Percentiles rank a stretch among this genome's conserved stretches.
Evolutionary conservation across 2,329 filamentous ascomycete species (phyloP).

Genomic region (Hortaea werneckii): DNA sequence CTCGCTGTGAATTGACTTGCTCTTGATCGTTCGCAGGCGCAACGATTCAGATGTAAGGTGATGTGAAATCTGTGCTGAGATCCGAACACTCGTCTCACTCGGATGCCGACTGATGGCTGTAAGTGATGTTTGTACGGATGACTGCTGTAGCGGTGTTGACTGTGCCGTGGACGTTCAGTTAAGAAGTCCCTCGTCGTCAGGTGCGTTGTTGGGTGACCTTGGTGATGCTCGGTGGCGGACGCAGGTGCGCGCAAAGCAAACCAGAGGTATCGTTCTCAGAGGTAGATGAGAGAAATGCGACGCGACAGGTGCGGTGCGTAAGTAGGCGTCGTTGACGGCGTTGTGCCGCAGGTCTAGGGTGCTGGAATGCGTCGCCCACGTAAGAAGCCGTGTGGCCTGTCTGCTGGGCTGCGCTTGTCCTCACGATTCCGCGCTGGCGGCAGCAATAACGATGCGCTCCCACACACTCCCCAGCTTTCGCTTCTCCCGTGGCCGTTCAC

Average conservation of each 20-base stretch:
- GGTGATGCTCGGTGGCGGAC: neutral
- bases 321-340: neutral
- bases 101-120: neutral
- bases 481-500: neutral
- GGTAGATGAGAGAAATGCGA: too few species aligned
- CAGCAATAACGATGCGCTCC: too few species aligned
- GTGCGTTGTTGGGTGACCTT: neutral
- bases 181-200: constrained; percentile 7
- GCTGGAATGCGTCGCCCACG: neutral
- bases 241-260: neutral
- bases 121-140: neutral
- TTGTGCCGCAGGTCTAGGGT: neutral
- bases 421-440: neutral
- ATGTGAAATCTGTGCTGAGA: neutral
- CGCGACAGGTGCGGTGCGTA: too few species aligned
- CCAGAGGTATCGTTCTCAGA: neutral
- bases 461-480: too few species aligned
- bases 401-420: neutral
- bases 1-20: neutral
- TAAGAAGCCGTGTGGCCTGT: neutral
- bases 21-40: neutral
- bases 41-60: neutral
- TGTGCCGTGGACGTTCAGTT: constrained; percentile 6
- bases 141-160: neutral
- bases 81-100: neutral